Base-by-base conservation (phyloP, 805 yeast genomes). In the Priceomyces haplophilus region DNA sequence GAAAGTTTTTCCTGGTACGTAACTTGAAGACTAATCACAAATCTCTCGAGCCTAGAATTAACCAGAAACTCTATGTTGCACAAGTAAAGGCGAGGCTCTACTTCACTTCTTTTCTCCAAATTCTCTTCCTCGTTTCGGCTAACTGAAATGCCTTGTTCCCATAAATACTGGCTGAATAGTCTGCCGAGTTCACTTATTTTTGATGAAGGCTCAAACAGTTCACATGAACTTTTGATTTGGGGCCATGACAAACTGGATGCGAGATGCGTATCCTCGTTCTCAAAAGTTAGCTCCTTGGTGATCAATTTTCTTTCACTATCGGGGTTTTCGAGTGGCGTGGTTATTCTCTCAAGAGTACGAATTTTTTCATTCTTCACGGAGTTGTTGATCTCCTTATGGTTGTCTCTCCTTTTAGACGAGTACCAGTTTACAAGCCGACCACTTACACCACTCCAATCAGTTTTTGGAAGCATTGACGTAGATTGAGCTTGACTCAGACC, bases 1-100 rank as follows among this genome's bases (percentile, higher is more conserved):
- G 18, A 16, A n/a, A 29, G 7, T 8, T 41, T 43, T 33, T 27
- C 17, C 16, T 40, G 35, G 29, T 48, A 51, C 24, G 35, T 25
- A 16, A 51, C 27, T 4, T 35, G 24, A 11, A 53, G 41, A 2
- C 39, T 24, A 4, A 53, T 42, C 2, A 24, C 27, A 35, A 44
- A 50, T 6, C 3, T 17, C 21, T 49, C 44, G 2, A 7, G 15
- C 6, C 35, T 24, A 11, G 34, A 10, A 5, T 12, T 16, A 6
- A 48, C 43, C 20, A 24, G 25, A 25, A 55, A 46, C 7, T 38
- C 37, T 7, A 52, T 18, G 6, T 41, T 24, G 37, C 59, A 55
- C 20, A 41, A 35, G 44, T 42, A 52, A 10, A 35, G 34, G 13
- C 31, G 44, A 3, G 27, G 32, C 4, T 6, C 13, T 17, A 11